phyloP scores from a whole-genome alignment of 495 filamentous ascomycete genomes.

The Delitschia confertaspora region DNA sequence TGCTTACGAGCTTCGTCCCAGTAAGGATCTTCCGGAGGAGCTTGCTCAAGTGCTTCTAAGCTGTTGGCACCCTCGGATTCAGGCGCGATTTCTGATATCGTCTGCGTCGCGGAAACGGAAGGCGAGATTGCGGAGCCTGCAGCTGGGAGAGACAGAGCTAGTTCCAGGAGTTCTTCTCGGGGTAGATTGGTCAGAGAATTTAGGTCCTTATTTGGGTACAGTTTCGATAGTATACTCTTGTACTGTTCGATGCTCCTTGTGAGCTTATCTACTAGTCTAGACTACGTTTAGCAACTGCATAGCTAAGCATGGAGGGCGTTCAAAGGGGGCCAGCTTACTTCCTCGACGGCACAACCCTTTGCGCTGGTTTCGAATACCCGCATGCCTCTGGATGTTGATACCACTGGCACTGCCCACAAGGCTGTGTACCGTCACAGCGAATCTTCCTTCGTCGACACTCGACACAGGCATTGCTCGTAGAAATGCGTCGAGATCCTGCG shows the following conservation, averaged over 20 bases:
- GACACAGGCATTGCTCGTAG: conserved; percentile 31
- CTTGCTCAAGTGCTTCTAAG: conserved; percentile 35
- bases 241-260: conserved; percentile 28
- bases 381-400: conserved; percentile 35
- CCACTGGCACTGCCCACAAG: conserved; percentile 33
- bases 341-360: conserved; percentile 31
- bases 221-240: conserved; percentile 35
- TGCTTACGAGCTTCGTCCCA: conserved; percentile 31
- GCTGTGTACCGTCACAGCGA: conserved; percentile 29
- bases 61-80: conserved; percentile 33
- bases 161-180: conserved; percentile 44
- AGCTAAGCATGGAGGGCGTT: not conserved
- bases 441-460: conserved; percentile 30
- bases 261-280: conserved; percentile 32
- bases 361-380: conserved; percentile 33
- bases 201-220: conserved; percentile 41
- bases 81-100: conserved; percentile 10
- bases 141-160: conserved; percentile 30
- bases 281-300: conserved; percentile 10
- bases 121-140: conserved; percentile 33
- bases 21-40: conserved; percentile 31
- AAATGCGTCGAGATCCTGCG: conserved; percentile 28
- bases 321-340: conserved; percentile 25
- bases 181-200: conserved; percentile 40
- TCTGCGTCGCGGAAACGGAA: conserved; percentile 34